These are phyloP conservation scores for Phytopythium chamaehyphon DNA, from an alignment of 352 stramenopile species.

Conservation along the genomic window DNA sequence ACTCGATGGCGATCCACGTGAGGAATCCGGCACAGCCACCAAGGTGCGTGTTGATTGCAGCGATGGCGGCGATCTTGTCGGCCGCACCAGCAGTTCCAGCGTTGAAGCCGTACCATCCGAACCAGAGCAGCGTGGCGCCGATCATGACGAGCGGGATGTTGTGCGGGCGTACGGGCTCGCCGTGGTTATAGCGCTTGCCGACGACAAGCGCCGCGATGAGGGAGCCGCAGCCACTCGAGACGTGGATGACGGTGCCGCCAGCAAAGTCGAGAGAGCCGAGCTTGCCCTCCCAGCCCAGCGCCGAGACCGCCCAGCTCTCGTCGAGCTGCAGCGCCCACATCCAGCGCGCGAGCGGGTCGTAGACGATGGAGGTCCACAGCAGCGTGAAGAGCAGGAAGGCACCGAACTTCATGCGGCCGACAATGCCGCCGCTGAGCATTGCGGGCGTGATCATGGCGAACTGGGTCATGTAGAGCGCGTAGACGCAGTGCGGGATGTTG, in stretches of 20 bases:
- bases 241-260: slow-evolving; percentile 40
- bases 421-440: slow-evolving; percentile 30
- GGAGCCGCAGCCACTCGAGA: slow-evolving; percentile 26
- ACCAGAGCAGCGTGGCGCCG: slow-evolving; percentile 25
- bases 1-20: slow-evolving; percentile 17
- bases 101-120: slow-evolving; percentile 40
- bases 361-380: slow-evolving; percentile 36
- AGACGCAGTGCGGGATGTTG: slow-evolving; percentile 23
- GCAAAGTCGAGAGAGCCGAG: slow-evolving; percentile 32
- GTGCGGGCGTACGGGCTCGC: slow-evolving; percentile 17
- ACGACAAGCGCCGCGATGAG: slow-evolving; percentile 24
- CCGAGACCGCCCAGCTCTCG: slow-evolving; percentile 8
- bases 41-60: slow-evolving; percentile 28
- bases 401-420: slow-evolving; percentile 37
- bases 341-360: slow-evolving; percentile 48
- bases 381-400: slow-evolving; percentile 28
- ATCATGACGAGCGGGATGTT: slow-evolving; percentile 42
- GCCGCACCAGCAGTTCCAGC: slow-evolving; percentile 13
- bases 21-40: slow-evolving; percentile 16
- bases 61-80: slow-evolving; percentile 17
- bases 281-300: slow-evolving; percentile 14
- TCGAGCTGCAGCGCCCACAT: slow-evolving; percentile 27
- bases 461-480: slow-evolving; percentile 28
- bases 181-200: slow-evolving; percentile 21
- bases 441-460: slow-evolving; percentile 46